Evolutionary conservation across 371 early-diverging fungal genomes (phyloP).

Genomic region (Rhizopus sp.): DNA sequence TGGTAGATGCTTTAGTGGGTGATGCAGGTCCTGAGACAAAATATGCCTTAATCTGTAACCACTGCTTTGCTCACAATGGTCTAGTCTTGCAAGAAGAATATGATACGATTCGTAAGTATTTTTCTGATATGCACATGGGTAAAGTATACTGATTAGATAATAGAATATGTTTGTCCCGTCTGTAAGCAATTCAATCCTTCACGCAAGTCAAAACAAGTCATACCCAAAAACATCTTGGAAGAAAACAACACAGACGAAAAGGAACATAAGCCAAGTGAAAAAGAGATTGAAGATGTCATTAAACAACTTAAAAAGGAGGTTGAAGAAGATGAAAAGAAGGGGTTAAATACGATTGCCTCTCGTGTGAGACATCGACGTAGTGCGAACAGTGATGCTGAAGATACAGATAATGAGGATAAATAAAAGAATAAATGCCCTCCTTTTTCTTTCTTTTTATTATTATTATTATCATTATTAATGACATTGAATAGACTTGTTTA

Average conservation of each 20-base stretch:
- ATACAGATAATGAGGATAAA: neutral
- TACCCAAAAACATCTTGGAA: conserved; percentile 2
- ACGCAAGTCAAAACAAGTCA: conserved; percentile 16
- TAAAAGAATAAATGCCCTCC: conserved; percentile 2
- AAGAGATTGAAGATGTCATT: neutral
- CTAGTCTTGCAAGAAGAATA: conserved; percentile 85
- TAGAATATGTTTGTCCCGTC: conserved; percentile 29
- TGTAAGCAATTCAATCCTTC: conserved; percentile 38
- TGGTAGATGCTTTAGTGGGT: conserved; percentile 87
- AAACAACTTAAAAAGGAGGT: neutral
- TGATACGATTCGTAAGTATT: conserved; percentile 66
- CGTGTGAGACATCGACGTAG: conserved; percentile 24
- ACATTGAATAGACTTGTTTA: conserved; percentile 43
- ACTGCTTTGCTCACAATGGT: conserved; percentile 92
- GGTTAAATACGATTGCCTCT: conserved; percentile 13
- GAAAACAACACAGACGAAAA: neutral
- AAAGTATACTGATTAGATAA: neutral
- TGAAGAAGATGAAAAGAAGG: neutral
- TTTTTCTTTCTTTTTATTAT: too few relatives aligned
- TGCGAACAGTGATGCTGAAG: too few relatives aligned
- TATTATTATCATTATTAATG: conserved; percentile 27
- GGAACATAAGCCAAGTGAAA: neutral
- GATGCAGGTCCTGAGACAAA: conserved; percentile 80
- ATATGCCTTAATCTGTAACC: conserved; percentile 90
- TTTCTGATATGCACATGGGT: neutral